A percentile compares a stretch with the other conserved stretches of the same genome.
Evolutionary conservation across 805 yeast genomes (phyloP).

Genomic region (Ogataea ramenticola): DNA sequence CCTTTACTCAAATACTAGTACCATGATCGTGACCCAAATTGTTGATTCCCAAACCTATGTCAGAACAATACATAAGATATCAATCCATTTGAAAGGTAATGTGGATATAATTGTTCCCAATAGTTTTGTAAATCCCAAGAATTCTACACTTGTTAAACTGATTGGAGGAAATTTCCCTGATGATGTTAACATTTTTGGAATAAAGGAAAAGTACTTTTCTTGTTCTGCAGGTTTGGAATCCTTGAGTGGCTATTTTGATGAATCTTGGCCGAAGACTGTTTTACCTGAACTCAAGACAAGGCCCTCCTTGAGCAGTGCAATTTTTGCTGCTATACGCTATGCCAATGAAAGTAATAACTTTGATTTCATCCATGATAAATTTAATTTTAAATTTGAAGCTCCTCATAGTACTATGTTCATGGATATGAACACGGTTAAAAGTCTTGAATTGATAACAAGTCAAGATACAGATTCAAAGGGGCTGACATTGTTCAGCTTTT

Average conservation of each 20-base stretch:
- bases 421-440: conserved; percentile 29
- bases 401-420: conserved; percentile 36
- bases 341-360: conserved; percentile 10
- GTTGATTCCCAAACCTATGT: conserved; percentile 40
- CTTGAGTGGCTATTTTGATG: conserved; percentile 8
- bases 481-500: conserved; percentile 26
- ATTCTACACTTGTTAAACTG: conserved; percentile 27
- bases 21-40: conserved; percentile 27
- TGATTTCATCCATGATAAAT: conserved; percentile 18
- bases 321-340: conserved; percentile 25
- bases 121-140: conserved; percentile 17
- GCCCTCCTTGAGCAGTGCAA: conserved; percentile 24
- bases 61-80: conserved; percentile 34
- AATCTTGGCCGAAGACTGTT: conserved; percentile 13
- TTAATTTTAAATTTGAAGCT: conserved; percentile 30
- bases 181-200: conserved; percentile 15
- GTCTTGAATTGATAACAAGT: conserved; percentile 34
- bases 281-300: conserved; percentile 22
- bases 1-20: conserved; percentile 30
- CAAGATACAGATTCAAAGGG: conserved; percentile 19
- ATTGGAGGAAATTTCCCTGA: conserved; percentile 18
- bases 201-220: conserved; percentile 20
- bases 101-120: conserved; percentile 29
- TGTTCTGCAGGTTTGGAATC: conserved; percentile 6
- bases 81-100: conserved; percentile 21